phyloP scores from a whole-genome alignment of 1,284 basidiomycete species.

The Ceratobasidium sp. region DNA sequence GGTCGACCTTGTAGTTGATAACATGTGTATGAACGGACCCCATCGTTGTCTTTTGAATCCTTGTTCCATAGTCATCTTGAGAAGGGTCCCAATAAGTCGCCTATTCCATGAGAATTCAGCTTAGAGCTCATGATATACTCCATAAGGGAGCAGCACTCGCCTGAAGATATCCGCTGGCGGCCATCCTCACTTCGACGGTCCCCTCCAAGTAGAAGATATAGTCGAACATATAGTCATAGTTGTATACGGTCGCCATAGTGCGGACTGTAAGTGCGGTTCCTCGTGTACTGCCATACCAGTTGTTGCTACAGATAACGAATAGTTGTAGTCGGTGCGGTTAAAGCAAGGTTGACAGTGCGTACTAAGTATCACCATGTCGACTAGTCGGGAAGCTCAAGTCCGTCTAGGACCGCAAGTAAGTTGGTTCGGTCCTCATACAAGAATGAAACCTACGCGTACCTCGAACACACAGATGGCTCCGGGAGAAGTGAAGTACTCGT shows the following conservation, averaged over 20 bases:
- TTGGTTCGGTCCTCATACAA: background rate
- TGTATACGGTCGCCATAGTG: conserved; percentile 33
- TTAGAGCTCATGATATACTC: conserved; percentile 61
- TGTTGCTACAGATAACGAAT: conserved; percentile 21
- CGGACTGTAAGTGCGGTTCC: conserved; percentile 35
- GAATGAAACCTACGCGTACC: conserved; percentile 21
- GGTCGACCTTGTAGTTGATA: conserved; percentile 70
- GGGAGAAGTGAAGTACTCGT: conserved; percentile 63
- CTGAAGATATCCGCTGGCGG: conserved; percentile 77
- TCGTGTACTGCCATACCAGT: conserved; percentile 44
- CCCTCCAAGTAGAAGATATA: conserved; percentile 77
- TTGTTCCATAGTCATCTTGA: conserved; percentile 65
- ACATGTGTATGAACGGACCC: conserved; percentile 79
- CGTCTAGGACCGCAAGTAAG: conserved; percentile 52
- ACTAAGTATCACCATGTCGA: conserved; percentile 61
- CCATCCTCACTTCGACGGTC: conserved; percentile 73
- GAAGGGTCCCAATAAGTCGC: conserved; percentile 52
- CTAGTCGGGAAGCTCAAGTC: conserved; percentile 71
- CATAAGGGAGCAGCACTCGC: conserved; percentile 58
- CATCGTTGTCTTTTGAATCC: conserved; percentile 71
- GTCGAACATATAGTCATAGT: conserved; percentile 65
- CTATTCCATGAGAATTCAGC: conserved; percentile 58
- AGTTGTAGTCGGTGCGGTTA: conserved; percentile 21
- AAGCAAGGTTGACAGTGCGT: background rate
- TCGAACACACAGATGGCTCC: conserved; percentile 76